Percentiles rank a stretch among this genome's conserved stretches.
Evolutionary conservation across 148 eudicot genomes (phyloP).

Genomic region (Cornus controversa): DNA sequence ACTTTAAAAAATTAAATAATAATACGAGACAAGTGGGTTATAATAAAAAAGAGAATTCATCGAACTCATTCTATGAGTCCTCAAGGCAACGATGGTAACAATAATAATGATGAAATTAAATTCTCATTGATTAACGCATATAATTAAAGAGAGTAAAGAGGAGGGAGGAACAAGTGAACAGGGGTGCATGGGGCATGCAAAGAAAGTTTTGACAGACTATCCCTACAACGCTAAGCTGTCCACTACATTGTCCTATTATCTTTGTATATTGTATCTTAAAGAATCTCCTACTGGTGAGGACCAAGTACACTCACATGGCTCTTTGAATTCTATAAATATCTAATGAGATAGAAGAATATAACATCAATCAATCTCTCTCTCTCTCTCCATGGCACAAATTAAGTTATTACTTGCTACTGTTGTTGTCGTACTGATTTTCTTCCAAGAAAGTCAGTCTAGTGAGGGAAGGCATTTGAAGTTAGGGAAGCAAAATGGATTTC

Average conservation of each 20-base stretch:
- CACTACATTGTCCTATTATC: not conserved
- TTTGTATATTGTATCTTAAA: constrained; percentile 3
- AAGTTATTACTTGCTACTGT: constrained; percentile 29
- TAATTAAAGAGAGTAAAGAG: not conserved
- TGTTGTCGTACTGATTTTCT: constrained; percentile 26
- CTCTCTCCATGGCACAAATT: constrained; percentile 32
- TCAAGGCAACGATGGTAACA: no score
- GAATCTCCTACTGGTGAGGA: constrained; percentile 29
- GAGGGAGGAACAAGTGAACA: not conserved
- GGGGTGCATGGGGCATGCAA: constrained; percentile 13
- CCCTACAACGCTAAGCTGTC: not conserved
- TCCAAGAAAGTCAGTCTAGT: constrained; percentile 24
- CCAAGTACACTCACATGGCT: not conserved
- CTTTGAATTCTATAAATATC: not conserved
- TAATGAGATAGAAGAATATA: not conserved
- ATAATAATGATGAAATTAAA: no score
- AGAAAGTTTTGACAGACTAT: constrained; percentile 1
- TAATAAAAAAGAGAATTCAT: no score
- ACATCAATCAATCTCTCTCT: constrained; percentile 12
- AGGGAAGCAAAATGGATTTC: constrained; percentile 16
- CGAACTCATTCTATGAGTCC: no score
- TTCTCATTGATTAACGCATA: not conserved
- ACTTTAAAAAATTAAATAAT: no score
- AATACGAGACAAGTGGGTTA: no score
- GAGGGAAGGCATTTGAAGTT: constrained; percentile 33